Percentiles rank a stretch among this genome's conserved stretches.
phyloP scores from a whole-genome alignment of 106 monocot species.

The Cymbidium sinense region DNA sequence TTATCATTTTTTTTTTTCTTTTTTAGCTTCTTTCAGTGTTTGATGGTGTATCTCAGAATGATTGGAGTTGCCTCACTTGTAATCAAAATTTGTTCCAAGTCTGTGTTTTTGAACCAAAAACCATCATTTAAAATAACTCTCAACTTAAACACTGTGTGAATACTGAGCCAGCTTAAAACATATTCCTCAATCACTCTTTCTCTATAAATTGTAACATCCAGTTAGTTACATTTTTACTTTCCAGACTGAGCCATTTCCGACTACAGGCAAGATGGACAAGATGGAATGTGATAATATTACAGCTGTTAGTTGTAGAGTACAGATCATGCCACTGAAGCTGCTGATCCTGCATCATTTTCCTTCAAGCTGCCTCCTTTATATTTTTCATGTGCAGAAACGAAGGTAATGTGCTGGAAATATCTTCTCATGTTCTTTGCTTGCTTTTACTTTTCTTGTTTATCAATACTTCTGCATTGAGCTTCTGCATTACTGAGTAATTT shows the following conservation, averaged over 20 bases:
- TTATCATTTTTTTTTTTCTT: too few relatives aligned
- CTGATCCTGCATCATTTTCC: slow-evolving; percentile 28
- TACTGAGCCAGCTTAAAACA: background rate
- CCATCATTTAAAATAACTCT: background rate
- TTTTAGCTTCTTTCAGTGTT: too few relatives aligned
- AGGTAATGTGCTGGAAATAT: slow-evolving; percentile 16
- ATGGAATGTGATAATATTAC: slow-evolving; percentile 7
- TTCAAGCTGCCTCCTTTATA: slow-evolving; percentile 38
- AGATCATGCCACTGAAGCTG: slow-evolving; percentile 22
- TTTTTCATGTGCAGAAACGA: slow-evolving; percentile 28
- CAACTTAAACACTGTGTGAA: background rate
- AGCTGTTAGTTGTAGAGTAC: slow-evolving; percentile 14
- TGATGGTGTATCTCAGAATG: background rate
- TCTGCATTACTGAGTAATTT: background rate
- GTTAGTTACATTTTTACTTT: slow-evolving; percentile 1
- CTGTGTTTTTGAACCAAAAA: background rate
- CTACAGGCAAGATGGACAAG: slow-evolving; percentile 46
- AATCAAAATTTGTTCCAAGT: background rate
- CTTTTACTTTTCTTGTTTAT: background rate
- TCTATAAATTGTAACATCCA: background rate
- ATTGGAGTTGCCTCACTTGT: background rate
- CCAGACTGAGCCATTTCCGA: slow-evolving; percentile 52
- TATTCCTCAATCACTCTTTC: background rate
- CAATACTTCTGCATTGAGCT: background rate
- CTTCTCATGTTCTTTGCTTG: background rate